phyloP scores from a whole-genome alignment of 805 yeast genomes.

The Wickerhamiella shivajii region DNA sequence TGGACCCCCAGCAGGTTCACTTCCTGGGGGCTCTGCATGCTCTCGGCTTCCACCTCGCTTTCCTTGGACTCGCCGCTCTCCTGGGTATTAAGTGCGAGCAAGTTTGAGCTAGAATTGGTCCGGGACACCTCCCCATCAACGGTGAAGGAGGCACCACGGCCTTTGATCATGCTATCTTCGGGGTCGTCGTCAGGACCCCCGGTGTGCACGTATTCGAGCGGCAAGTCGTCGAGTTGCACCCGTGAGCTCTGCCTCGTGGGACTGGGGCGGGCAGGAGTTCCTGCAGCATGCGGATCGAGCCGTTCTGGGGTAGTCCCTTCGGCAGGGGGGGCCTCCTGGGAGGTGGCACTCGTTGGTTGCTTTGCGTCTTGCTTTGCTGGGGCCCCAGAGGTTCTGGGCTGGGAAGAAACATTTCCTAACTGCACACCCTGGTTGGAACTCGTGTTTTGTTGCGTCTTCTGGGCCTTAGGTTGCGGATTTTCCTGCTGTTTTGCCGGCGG shows the following conservation, averaged over 20 bases:
- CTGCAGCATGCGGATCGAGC: no score
- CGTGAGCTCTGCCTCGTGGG: constrained; percentile 6
- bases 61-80: neutral
- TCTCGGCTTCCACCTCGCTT: neutral
- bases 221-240: constrained; percentile 8
- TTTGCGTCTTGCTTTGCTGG: no score
- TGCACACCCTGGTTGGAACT: no score
- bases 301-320: neutral
- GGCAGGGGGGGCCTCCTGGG: neutral
- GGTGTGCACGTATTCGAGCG: constrained; percentile 10
- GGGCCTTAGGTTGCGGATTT: no score
- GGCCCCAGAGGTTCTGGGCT: no score
- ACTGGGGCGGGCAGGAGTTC: no score
- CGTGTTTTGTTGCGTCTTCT: no score
- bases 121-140: constrained; percentile 5
- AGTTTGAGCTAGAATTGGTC: constrained; percentile 3
- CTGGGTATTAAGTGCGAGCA: neutral
- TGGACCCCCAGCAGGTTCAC: constrained; percentile 40
- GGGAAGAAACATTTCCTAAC: no score
- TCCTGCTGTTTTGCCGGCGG: neutral
- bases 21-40: neutral
- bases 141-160: constrained; percentile 11
- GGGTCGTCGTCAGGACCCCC: constrained; percentile 4
- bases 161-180: constrained; percentile 7
- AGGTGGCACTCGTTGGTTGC: neutral